Evolutionary conservation across 192 early-diverging fungal species (phyloP).

Genomic region (Geosiphon pyriformis): DNA sequence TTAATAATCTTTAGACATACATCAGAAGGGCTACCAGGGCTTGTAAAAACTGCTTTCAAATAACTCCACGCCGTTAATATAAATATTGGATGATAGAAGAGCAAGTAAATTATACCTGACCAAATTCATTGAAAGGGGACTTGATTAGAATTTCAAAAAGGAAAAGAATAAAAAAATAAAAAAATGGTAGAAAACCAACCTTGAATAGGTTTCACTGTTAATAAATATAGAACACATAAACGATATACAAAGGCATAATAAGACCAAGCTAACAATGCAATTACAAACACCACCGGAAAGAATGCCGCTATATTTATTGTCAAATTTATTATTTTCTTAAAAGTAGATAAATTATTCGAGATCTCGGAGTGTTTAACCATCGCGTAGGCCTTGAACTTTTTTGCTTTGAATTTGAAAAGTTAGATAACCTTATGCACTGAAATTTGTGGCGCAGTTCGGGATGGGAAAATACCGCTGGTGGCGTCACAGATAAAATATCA

Average conservation of each 20-base stretch:
- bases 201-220: neutral
- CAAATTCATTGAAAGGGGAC: no score
- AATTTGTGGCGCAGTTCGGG: no score
- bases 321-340: no score
- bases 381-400: no score
- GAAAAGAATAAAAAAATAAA: neutral
- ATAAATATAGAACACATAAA: constrained; percentile 12
- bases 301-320: neutral
- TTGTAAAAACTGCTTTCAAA: constrained; percentile 26
- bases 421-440: no score
- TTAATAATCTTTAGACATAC: constrained; percentile 15
- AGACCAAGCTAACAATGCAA: constrained; percentile 4
- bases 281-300: constrained; percentile 14
- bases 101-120: constrained; percentile 7
- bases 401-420: no score
- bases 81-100: constrained; percentile 17
- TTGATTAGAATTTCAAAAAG: neutral
- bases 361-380: no score
- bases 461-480: no score
- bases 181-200: constrained; percentile 2
- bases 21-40: constrained; percentile 32
- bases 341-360: no score
- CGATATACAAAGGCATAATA: constrained; percentile 23
- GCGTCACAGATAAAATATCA: no score
- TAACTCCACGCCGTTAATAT: constrained; percentile 35